phyloP scores from a whole-genome alignment of 2,329 filamentous ascomycete genomes.

The Arachnopeziza araneosa region DNA sequence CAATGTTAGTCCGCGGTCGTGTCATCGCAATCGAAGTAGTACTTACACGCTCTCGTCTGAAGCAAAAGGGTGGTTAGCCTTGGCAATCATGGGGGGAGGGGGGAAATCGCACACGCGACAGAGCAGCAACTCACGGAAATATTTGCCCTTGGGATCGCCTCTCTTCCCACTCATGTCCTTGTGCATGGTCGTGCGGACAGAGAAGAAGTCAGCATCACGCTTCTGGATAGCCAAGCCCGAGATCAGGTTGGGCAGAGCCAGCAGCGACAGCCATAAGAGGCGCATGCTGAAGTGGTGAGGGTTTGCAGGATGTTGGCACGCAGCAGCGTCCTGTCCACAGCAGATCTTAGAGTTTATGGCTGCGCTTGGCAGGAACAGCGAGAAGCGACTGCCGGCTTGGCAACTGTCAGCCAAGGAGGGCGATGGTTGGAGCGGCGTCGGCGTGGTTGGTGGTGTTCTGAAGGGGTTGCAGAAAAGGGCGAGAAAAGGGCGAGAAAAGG shows the following conservation, averaged over 20 bases:
- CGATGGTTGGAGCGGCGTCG: neutral
- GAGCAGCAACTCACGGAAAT: slow-evolving; percentile 32
- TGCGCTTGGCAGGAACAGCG: neutral
- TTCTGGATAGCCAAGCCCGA: slow-evolving; percentile 25
- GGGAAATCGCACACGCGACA: slow-evolving; percentile 15
- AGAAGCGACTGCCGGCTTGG: neutral
- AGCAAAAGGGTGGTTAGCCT: slow-evolving; percentile 10
- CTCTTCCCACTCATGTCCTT: slow-evolving; percentile 29
- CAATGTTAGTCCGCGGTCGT: slow-evolving; percentile 13
- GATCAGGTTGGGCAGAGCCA: slow-evolving; percentile 15
- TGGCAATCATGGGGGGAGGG: neutral
- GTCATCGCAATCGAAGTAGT: neutral
- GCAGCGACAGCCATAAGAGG: slow-evolving; percentile 23
- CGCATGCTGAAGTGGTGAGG: slow-evolving; percentile 19
- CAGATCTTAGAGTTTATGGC: neutral
- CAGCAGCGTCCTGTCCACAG: neutral
- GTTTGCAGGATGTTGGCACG: neutral
- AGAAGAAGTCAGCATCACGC: slow-evolving; percentile 29
- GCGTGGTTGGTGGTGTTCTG: neutral
- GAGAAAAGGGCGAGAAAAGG: neutral
- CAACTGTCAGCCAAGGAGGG: neutral
- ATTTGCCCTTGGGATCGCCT: slow-evolving; percentile 31
- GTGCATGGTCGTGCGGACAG: slow-evolving; percentile 25
- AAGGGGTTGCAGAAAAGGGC: neutral
- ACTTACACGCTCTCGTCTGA: slow-evolving; percentile 30